These are phyloP conservation scores for Solanum tarapatanum DNA, from an alignment of 257 asterid genomes.

Conservation along the genomic window DNA sequence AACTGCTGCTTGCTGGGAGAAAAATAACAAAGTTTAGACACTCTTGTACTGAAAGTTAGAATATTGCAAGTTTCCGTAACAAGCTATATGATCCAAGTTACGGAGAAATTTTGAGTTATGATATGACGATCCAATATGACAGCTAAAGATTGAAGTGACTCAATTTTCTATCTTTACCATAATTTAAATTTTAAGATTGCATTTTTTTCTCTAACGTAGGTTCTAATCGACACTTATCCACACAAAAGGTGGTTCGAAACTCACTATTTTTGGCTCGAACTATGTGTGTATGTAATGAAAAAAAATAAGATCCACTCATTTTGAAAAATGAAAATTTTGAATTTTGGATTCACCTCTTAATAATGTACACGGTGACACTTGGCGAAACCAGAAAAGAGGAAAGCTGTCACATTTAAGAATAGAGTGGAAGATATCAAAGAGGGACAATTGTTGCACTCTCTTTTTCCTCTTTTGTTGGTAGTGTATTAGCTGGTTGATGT, in stretches of 20 bases:
- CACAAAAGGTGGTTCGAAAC: background rate
- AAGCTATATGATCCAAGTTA: background rate
- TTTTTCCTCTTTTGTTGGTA: background rate
- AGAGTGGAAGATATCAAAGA: background rate
- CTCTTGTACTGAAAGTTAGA: background rate
- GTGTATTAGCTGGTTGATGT: slow-evolving; percentile 1
- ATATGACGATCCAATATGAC: background rate
- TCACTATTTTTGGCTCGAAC: background rate
- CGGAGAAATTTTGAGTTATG: background rate
- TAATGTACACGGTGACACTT: background rate
- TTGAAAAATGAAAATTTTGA: background rate
- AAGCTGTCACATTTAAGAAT: background rate
- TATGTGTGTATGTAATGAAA: background rate
- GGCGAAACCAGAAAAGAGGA: background rate
- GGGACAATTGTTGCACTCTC: background rate
- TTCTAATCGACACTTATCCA: background rate
- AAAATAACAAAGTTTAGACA: background rate
- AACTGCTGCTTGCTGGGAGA: background rate
- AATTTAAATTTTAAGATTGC: background rate
- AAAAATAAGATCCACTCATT: background rate
- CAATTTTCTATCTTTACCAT: background rate
- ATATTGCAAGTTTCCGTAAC: background rate
- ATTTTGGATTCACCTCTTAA: background rate
- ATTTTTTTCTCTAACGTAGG: background rate
- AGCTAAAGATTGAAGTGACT: background rate